Evolutionary conservation across 2,329 filamentous ascomycete genomes (phyloP).

Genomic region (Epichloe typhina): DNA sequence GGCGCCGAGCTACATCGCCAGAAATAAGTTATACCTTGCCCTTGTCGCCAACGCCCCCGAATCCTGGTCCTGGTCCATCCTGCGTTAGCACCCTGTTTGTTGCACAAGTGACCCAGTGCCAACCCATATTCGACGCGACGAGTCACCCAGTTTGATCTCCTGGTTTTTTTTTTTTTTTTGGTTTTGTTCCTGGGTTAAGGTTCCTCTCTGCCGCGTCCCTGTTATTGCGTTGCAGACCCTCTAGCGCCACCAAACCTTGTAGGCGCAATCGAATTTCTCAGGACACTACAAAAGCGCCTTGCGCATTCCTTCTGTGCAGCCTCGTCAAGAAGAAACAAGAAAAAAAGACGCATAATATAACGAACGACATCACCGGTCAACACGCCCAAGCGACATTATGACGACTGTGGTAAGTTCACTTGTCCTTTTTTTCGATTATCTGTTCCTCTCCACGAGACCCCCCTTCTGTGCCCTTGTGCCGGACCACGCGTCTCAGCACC

Average conservation of each 20-base stretch:
- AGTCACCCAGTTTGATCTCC: background rate
- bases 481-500: slow-evolving; percentile 3
- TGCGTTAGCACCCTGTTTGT: background rate
- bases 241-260: background rate
- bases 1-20: background rate
- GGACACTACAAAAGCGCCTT: background rate
- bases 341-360: too few species aligned
- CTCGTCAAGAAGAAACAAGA: too few species aligned
- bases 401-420: slow-evolving; percentile 23
- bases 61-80: background rate
- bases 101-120: background rate
- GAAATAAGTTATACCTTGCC: background rate
- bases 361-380: background rate
- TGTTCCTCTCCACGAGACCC: background rate
- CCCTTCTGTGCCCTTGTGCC: background rate
- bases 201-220: background rate
- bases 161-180: background rate
- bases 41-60: background rate
- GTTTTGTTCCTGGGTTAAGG: background rate
- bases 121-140: background rate
- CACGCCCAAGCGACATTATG: slow-evolving; percentile 13
- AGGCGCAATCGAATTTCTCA: background rate
- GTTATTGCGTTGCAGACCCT: background rate
- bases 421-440: slow-evolving; percentile 4
- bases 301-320: background rate